These are phyloP conservation scores for Aspergillus luchuensis DNA, from an alignment of 2,329 filamentous ascomycete genomes.

Conservation along the genomic window DNA sequence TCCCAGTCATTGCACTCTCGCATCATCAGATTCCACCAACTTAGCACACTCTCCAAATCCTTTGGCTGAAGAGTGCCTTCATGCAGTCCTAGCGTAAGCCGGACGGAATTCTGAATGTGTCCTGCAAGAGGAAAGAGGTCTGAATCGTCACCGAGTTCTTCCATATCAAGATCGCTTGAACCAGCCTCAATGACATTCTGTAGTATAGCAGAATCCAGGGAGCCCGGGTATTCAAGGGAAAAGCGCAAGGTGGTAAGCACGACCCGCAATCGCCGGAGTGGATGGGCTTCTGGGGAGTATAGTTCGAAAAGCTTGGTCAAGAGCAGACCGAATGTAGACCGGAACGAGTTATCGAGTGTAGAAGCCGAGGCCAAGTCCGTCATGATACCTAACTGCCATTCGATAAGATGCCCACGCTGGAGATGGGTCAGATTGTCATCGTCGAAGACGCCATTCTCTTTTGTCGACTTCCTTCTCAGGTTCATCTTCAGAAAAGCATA, in stretches of 20 bases:
- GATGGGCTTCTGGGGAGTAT: slow-evolving; percentile 34
- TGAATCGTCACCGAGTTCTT: slow-evolving; percentile 29
- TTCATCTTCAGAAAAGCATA: slow-evolving; percentile 40
- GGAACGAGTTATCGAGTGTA: slow-evolving; percentile 31
- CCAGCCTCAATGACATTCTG: slow-evolving; percentile 33
- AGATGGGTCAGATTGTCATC: slow-evolving; percentile 29
- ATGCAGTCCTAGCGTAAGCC: slow-evolving; percentile 38
- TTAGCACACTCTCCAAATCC: slow-evolving; percentile 33
- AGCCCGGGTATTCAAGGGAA: slow-evolving; percentile 34
- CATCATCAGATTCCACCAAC: slow-evolving; percentile 45
- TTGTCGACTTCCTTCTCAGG: slow-evolving; percentile 32
- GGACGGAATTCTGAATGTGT: slow-evolving; percentile 38
- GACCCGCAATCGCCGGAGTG: slow-evolving; percentile 42
- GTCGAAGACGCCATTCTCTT: slow-evolving; percentile 34
- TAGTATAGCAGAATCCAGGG: slow-evolving; percentile 30
- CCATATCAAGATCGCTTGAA: slow-evolving; percentile 19
- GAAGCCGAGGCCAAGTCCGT: slow-evolving; percentile 32
- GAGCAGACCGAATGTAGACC: slow-evolving; percentile 29
- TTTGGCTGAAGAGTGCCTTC: slow-evolving; percentile 32
- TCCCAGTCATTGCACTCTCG: slow-evolving; percentile 47
- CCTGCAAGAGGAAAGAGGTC: slow-evolving; percentile 29
- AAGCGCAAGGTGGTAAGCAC: slow-evolving; percentile 39
- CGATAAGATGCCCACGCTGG: slow-evolving; percentile 35
- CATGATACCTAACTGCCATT: slow-evolving; percentile 43
- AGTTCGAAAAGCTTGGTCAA: slow-evolving; percentile 37